Evolutionary conservation across 2,329 filamentous ascomycete genomes (phyloP).

Genomic region (Aspergillus phoenicis): DNA sequence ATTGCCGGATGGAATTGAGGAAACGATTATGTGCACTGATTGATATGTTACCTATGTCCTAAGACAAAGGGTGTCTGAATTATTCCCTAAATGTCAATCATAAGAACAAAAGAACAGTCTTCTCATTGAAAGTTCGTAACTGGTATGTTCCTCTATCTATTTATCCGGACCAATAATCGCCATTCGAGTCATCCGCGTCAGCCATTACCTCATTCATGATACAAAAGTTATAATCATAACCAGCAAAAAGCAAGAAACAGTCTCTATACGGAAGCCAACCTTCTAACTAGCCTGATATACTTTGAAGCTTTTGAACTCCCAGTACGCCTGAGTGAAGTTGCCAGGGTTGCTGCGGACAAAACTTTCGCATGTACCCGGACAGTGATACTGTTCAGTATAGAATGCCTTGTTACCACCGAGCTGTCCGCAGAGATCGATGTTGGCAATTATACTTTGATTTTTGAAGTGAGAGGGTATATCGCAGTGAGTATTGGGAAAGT

Average conservation of each 20-base stretch:
- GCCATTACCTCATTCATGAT: not conserved
- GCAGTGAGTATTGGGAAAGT: slow-evolving; percentile 67
- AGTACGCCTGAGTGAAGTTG: slow-evolving; percentile 63
- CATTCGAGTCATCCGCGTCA: not conserved
- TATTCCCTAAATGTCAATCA: accelerated
- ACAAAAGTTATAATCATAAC: not conserved
- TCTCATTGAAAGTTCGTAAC: not conserved
- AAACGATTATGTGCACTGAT: too few relatives aligned
- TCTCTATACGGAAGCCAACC: not conserved
- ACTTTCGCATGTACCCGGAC: slow-evolving; percentile 59
- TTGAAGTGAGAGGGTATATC: slow-evolving; percentile 61
- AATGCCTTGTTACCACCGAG: slow-evolving; percentile 46
- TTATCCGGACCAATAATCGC: not conserved
- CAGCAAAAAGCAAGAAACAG: not conserved
- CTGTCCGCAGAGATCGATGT: slow-evolving; percentile 67
- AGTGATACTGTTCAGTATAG: slow-evolving; percentile 38
- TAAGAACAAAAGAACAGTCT: not conserved
- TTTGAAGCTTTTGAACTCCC: not conserved
- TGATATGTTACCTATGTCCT: too few relatives aligned
- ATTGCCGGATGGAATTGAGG: too few relatives aligned
- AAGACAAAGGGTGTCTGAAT: too few relatives aligned
- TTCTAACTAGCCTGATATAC: not conserved
- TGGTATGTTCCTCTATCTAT: not conserved
- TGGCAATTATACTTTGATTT: slow-evolving; percentile 67
- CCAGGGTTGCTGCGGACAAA: slow-evolving; percentile 61